Conservation (phyloP, 2,329 filamentous ascomycete genomes). For the Penicillium sp. region DNA sequence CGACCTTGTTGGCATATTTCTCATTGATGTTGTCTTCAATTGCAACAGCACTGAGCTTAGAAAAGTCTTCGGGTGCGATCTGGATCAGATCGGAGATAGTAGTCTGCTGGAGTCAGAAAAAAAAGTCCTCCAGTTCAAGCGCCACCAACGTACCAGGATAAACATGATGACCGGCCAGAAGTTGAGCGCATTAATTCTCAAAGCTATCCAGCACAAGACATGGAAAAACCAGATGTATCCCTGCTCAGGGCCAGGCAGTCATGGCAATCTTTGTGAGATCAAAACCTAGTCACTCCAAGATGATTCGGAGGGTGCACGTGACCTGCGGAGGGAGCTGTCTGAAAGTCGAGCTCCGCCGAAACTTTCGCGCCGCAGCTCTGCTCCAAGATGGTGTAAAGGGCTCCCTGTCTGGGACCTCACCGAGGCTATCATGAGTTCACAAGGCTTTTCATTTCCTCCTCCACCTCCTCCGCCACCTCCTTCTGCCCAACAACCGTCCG, state of each 20-base stretch:
- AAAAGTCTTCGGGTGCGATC: slow-evolving; percentile 85
- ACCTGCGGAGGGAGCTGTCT: slow-evolving; percentile 16
- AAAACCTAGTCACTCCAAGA: slow-evolving; percentile 14
- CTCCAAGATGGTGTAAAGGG: slow-evolving; percentile 27
- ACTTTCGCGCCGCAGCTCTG: slow-evolving; percentile 10
- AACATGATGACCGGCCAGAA: slow-evolving; percentile 44
- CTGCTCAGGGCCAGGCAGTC: not conserved
- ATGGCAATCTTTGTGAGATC: not conserved
- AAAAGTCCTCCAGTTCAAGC: slow-evolving; percentile 17
- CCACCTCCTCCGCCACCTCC: slow-evolving; percentile 47
- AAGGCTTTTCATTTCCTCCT: slow-evolving; percentile 50
- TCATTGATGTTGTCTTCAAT: slow-evolving; percentile 96
- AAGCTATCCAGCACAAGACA: too few species aligned
- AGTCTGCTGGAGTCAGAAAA: slow-evolving; percentile 59
- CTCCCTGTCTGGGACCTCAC: slow-evolving; percentile 27
- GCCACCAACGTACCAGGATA: slow-evolving; percentile 47
- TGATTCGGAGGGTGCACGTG: slow-evolving; percentile 15
- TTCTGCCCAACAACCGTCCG: slow-evolving; percentile 23
- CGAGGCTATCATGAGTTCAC: slow-evolving; percentile 40
- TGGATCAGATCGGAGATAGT: slow-evolving; percentile 94
- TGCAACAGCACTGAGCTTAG: slow-evolving; percentile 74
- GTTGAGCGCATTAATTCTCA: not conserved
- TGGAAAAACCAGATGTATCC: not conserved
- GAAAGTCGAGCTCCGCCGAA: slow-evolving; percentile 16
- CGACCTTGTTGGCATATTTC: slow-evolving; percentile 91